Evolutionary conservation across 2,329 filamentous ascomycete species (phyloP), one percentile per base, ranked within the genome.

Genomic region (Stemphylium lycopersici): DNA sequence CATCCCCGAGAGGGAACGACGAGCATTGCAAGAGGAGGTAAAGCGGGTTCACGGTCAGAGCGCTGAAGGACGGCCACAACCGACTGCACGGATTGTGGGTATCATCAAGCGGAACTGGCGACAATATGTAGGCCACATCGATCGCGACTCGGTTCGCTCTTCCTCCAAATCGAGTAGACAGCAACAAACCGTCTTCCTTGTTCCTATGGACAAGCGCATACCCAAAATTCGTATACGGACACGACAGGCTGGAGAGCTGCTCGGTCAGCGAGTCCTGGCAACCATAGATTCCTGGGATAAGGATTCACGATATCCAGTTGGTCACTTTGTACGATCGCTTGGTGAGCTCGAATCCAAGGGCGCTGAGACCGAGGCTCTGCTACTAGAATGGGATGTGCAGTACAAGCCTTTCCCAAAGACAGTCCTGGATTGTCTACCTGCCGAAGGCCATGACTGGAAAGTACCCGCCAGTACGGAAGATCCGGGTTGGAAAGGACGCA

Each of bases 181-280:
- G 67, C 91, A 96, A 72, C 92, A 97, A 72, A 96, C 86, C 13
- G 92, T 99, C 12, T 99, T 99, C 76, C 83, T 99, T 15, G 87
- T 98, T 43, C 93, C 95, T 3, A 98, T 99, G 93, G 93, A 99
- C 77, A 98, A 96, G 81, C 89, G 91, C 68, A 90, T 99, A 18
- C 95, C 95, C 2, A 99, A 98, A 79, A 97, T 99, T 67, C 87
- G 92, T 40, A 87, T 99, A 49, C 88, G 93, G 45, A 98, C 95
- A 10, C 85, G 95, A 46, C 95, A 98, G 76, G 93, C 92, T 20
- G 87, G 87, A 13, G 91, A 96, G 68, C 83, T 99, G 3, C 77
- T 97, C 24, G 95, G 95, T 4, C 95, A 98, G 80, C 88, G 96
- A 52, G 87, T 99, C 44, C 77, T 99, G 10, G 91, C 97, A 37